Percentiles rank a stretch among this genome's conserved stretches.
These are phyloP conservation scores for Gleditsia sinensis DNA, from an alignment of 306 rosid genomes.

Conservation along the genomic window DNA sequence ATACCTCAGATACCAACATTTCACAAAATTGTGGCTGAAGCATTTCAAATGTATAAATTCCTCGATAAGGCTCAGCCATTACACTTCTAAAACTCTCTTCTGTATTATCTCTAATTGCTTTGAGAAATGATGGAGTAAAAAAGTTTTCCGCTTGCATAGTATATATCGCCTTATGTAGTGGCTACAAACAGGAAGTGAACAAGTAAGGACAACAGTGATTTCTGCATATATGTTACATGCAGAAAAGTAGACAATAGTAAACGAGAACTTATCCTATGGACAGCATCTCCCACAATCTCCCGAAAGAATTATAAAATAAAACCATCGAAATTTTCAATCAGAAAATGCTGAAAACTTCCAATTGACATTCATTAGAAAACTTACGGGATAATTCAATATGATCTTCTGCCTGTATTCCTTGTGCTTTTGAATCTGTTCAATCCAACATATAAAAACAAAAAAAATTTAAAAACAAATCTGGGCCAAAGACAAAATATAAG, in stretches of 20 bases:
- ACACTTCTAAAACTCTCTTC: slow-evolving; percentile 70
- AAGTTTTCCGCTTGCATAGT: slow-evolving; percentile 65
- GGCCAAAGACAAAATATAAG: slow-evolving; percentile 21
- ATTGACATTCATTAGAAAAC: slow-evolving; percentile 27
- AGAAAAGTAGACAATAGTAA: slow-evolving; percentile 33
- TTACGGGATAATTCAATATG: slow-evolving; percentile 66
- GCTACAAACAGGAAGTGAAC: slow-evolving; percentile 55
- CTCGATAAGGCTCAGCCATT: slow-evolving; percentile 60
- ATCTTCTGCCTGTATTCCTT: slow-evolving; percentile 77
- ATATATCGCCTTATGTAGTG: slow-evolving; percentile 69
- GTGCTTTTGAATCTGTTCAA: slow-evolving; percentile 74
- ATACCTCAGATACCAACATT: slow-evolving; percentile 85
- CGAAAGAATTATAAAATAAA: slow-evolving; percentile 25
- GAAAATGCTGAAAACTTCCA: slow-evolving; percentile 1
- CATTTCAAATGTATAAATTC: slow-evolving; percentile 85
- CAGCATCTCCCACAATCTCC: slow-evolving; percentile 25
- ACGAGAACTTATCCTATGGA: slow-evolving; percentile 1
- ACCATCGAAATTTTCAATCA: neutral
- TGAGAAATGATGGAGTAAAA: slow-evolving; percentile 87
- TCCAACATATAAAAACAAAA: slow-evolving; percentile 27
- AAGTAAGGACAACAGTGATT: slow-evolving; percentile 20
- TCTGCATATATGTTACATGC: slow-evolving; percentile 13
- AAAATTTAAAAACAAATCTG: neutral
- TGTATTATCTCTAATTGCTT: slow-evolving; percentile 70
- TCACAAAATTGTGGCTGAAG: slow-evolving; percentile 83